Evolutionary conservation across 2,329 filamentous ascomycete species (phyloP).

Genomic region (Phyllachora maydis): DNA sequence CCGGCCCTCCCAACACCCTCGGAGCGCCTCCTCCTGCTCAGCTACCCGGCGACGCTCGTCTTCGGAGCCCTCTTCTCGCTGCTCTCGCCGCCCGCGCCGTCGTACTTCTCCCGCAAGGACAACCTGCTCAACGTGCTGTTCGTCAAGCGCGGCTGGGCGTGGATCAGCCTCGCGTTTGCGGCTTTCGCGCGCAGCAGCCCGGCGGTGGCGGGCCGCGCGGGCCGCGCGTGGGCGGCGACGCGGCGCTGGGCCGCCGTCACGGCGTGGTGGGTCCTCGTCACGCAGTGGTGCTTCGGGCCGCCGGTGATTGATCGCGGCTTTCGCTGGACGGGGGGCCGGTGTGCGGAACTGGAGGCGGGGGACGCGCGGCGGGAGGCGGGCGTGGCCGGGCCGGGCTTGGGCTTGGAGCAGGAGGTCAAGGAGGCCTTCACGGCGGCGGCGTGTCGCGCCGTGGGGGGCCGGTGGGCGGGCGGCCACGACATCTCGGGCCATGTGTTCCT

Average conservation of each 20-base stretch:
- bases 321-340: constrained; percentile 69
- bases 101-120: constrained; percentile 84
- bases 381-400: constrained; percentile 8
- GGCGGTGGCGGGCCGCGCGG: constrained; percentile 13
- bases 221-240: constrained; percentile 24
- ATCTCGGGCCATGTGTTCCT: constrained; percentile 92
- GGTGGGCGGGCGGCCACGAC: constrained; percentile 87
- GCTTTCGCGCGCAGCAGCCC: constrained; percentile 52
- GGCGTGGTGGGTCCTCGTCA: constrained; percentile 62
- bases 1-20: constrained; percentile 51
- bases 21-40: constrained; percentile 39
- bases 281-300: constrained; percentile 93
- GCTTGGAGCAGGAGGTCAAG: constrained; percentile 8
- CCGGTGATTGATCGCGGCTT: constrained; percentile 81
- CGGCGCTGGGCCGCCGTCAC: constrained; percentile 53
- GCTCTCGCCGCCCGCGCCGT: constrained; percentile 56
- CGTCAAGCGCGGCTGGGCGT: constrained; percentile 89
- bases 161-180: constrained; percentile 60
- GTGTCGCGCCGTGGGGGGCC: constrained; percentile 65
- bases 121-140: constrained; percentile 88
- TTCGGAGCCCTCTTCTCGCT: constrained; percentile 66
- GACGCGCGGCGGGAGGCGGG: constrained; percentile 24
- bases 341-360: constrained; percentile 35
- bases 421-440: constrained; percentile 50
- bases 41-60: constrained; percentile 62